Evolutionary conservation across 1,284 basidiomycete species (phyloP).

Genomic region (Ceraceosorus guamensis): DNA sequence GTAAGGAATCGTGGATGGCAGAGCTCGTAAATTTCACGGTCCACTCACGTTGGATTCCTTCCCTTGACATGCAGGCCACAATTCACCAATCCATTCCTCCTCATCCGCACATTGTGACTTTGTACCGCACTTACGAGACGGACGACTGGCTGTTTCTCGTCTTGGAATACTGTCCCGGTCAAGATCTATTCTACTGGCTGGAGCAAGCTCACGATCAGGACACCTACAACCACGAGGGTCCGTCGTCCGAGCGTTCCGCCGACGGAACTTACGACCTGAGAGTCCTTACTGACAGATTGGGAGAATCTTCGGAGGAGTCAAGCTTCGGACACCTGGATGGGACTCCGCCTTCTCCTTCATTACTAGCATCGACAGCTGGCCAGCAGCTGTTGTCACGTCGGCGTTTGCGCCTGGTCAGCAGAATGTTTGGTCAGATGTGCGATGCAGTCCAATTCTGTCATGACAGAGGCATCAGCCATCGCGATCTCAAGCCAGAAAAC

Average conservation of each 20-base stretch:
- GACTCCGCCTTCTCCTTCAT: conserved; percentile 77
- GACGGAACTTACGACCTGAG: neutral
- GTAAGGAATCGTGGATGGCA: too few relatives aligned
- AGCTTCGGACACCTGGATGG: conserved; percentile 17
- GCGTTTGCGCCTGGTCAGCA: conserved; percentile 80
- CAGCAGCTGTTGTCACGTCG: conserved; percentile 74
- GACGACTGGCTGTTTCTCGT: conserved; percentile 70
- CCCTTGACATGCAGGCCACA: conserved; percentile 59
- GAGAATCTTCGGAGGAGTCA: conserved; percentile 10
- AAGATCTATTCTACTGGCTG: conserved; percentile 85
- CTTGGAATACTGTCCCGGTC: conserved; percentile 88
- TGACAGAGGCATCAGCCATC: conserved; percentile 80
- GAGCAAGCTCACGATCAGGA: conserved; percentile 55
- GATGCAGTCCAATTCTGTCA: conserved; percentile 95
- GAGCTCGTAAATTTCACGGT: too few relatives aligned
- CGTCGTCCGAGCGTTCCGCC: neutral
- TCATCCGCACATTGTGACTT: conserved; percentile 90
- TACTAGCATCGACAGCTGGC: conserved; percentile 69
- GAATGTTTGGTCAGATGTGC: conserved; percentile 98
- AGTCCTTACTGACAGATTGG: neutral
- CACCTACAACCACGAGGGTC: conserved; percentile 10
- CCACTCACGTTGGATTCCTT: neutral
- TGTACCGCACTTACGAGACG: conserved; percentile 64
- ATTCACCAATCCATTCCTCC: conserved; percentile 87
- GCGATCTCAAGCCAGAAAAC: conserved; percentile 85